Base-by-base conservation (phyloP, 352 stramenopile genomes). In the Globisporangium cystogenes region DNA sequence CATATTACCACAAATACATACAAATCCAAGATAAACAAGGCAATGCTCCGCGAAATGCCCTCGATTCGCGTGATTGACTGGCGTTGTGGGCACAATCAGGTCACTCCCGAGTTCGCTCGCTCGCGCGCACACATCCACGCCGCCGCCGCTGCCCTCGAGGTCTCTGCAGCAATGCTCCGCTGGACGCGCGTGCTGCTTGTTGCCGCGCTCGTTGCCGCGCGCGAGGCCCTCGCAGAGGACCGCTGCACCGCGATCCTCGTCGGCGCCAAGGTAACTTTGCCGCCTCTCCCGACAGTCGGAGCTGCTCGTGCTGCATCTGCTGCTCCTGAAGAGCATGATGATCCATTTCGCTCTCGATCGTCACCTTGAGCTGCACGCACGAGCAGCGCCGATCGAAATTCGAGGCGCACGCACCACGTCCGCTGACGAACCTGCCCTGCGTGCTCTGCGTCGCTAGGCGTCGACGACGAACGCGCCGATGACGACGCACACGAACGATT, bases 401-500 rank as follows among this genome's bases (percentile, higher is more conserved):
- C 33, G 12, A 37, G 7, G 2, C 4, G 33, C 12, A 37, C 12
- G 33, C 10, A 18, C 3, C 3, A 8, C 11, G 31, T 8, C 1
- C 1, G 33, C 33, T 37, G 33, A 37, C 33, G 33, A 37, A 4
- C 33, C 14, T 24, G 16, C 7, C 11, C 35, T 54, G 48, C 40
- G n/a, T 46, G 48, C 10, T 8, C 42, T 51, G 35, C 31, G 26
- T 47, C 57, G 11, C 26, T 36, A 88, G 78, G 74, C 76, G 21
- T 87, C 78, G 2, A 76, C 71, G 5, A 90, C 72, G 16, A 65
- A 65, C 2, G 62, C 81, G 16, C 75, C 83, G 29, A 92, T 93
- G 76, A 89, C 80, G 39, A 91, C 83, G 18, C 83, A 93, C 62
- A 86, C 83, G 41, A 89, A 83, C 58, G 83, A 93, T 62, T 92